A percentile compares a stretch with the other conserved stretches of the same genome.
Evolutionary conservation across 2,329 filamentous ascomycete species (phyloP).

Genomic region (Neonectria faginata): DNA sequence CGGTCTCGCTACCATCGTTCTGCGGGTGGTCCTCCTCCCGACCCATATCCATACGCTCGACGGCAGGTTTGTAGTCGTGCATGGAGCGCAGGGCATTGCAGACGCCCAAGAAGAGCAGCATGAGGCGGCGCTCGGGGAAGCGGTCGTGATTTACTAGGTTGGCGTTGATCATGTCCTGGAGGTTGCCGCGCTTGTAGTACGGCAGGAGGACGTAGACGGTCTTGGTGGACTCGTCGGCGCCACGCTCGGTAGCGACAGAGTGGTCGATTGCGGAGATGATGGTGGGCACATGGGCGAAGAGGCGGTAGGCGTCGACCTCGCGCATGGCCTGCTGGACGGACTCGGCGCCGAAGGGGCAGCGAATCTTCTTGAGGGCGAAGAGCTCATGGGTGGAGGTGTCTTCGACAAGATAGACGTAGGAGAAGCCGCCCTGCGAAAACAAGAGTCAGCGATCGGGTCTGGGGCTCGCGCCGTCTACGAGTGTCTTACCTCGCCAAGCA

Average conservation of each 20-base stretch:
- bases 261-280: conserved; percentile 91
- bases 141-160: conserved; percentile 94
- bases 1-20: conserved; percentile 44
- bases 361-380: conserved; percentile 98
- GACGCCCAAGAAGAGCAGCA: conserved; percentile 92
- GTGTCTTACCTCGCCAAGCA: conserved; percentile 84
- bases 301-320: conserved; percentile 95
- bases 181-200: conserved; percentile 93
- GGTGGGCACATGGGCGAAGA: conserved; percentile 84
- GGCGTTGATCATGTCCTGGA: conserved; percentile 98
- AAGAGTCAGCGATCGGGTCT: conserved; percentile 15
- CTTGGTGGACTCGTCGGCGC: conserved; percentile 75
- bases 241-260: conserved; percentile 80
- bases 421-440: conserved; percentile 83
- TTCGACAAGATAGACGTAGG: conserved; percentile 98
- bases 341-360: conserved; percentile 97
- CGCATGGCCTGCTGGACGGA: conserved; percentile 94
- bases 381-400: conserved; percentile 85
- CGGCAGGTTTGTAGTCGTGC: conserved; percentile 79
- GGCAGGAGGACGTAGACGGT: conserved; percentile 97
- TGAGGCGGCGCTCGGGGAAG: conserved; percentile 88
- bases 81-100: conserved; percentile 89
- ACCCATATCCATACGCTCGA: conserved; percentile 66
- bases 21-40: conserved; percentile 54
- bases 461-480: too few species aligned